phyloP scores from a whole-genome alignment of 2,329 filamentous ascomycete species.

The Bipolaris sorokiniana region DNA sequence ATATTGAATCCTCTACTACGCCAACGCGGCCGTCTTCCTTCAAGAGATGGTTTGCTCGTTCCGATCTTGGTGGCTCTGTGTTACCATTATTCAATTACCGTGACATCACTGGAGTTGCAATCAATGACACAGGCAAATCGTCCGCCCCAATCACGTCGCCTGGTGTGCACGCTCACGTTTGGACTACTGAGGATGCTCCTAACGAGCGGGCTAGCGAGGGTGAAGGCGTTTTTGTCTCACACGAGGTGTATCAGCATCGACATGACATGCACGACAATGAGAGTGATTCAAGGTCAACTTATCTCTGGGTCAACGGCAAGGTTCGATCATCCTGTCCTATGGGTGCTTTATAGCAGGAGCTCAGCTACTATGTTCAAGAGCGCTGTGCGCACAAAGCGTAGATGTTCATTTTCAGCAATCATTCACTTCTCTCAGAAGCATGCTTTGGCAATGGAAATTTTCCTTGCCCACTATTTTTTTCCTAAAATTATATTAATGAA shows the following conservation, averaged over 20 bases:
- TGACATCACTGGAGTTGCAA: constrained; percentile 6
- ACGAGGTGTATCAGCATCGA: constrained; percentile 32
- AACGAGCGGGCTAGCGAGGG: constrained; percentile 6
- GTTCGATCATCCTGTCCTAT: background rate
- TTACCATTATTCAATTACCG: constrained; percentile 29
- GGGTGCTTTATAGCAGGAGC: background rate
- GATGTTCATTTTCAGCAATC: background rate
- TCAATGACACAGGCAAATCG: background rate
- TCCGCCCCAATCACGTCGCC: background rate
- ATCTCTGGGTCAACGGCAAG: background rate
- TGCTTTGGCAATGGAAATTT: background rate
- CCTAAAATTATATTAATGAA: background rate
- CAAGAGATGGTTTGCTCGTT: constrained; percentile 25
- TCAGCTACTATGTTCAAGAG: background rate
- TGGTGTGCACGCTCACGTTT: constrained; percentile 31
- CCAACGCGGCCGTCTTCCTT: constrained; percentile 23
- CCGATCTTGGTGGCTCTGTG: constrained; percentile 7
- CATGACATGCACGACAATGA: constrained; percentile 12
- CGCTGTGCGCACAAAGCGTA: background rate
- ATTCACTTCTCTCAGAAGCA: background rate
- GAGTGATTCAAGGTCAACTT: constrained; percentile 10
- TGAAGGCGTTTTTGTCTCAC: constrained; percentile 33
- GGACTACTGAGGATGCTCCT: constrained; percentile 25
- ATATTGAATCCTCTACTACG: background rate
- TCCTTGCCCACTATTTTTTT: background rate